Evolutionary conservation across 768 basidiomycete species (phyloP).

Genomic region (Boletus tylopilopsis): DNA sequence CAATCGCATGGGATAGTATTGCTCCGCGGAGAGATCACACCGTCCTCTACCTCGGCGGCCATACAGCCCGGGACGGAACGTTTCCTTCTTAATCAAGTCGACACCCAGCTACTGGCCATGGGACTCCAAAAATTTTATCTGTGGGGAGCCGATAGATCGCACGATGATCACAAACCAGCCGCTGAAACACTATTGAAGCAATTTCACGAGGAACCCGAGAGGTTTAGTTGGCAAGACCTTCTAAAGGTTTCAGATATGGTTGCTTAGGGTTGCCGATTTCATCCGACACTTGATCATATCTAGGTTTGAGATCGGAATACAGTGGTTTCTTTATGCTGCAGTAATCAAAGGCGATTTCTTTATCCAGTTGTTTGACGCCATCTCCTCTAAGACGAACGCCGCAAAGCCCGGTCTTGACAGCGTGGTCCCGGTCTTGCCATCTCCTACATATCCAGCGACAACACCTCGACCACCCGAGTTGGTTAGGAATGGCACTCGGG

Average conservation of each 20-base stretch:
- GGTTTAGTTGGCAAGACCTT: slow-evolving; percentile 82
- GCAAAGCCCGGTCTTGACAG: slow-evolving; percentile 59
- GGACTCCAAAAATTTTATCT: slow-evolving; percentile 85
- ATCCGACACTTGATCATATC: no score
- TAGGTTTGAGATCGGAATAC: background rate
- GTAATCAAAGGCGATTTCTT: slow-evolving; percentile 37
- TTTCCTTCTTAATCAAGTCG: slow-evolving; percentile 69
- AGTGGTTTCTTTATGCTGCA: background rate
- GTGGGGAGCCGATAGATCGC: slow-evolving; percentile 40
- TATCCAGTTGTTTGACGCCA: slow-evolving; percentile 58
- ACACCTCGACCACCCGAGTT: slow-evolving; percentile 43
- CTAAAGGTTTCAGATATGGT: slow-evolving; percentile 44
- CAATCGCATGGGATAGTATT: slow-evolving; percentile 78
- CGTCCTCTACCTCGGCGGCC: slow-evolving; percentile 44
- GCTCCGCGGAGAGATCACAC: slow-evolving; percentile 88
- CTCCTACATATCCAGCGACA: slow-evolving; percentile 65
- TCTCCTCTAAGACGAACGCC: slow-evolving; percentile 54
- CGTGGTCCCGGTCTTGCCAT: slow-evolving; percentile 47
- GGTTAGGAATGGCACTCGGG: slow-evolving; percentile 61
- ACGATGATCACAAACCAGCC: background rate
- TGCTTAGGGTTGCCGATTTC: slow-evolving; percentile 3
- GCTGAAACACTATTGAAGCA: slow-evolving; percentile 49
- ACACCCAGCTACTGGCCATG: slow-evolving; percentile 81
- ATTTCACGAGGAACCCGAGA: slow-evolving; percentile 75
- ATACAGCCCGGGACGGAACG: slow-evolving; percentile 33